Evolutionary conservation across 768 basidiomycete species (phyloP), one percentile per base, ranked within the genome.

Genomic region (Boletus sp.): DNA sequence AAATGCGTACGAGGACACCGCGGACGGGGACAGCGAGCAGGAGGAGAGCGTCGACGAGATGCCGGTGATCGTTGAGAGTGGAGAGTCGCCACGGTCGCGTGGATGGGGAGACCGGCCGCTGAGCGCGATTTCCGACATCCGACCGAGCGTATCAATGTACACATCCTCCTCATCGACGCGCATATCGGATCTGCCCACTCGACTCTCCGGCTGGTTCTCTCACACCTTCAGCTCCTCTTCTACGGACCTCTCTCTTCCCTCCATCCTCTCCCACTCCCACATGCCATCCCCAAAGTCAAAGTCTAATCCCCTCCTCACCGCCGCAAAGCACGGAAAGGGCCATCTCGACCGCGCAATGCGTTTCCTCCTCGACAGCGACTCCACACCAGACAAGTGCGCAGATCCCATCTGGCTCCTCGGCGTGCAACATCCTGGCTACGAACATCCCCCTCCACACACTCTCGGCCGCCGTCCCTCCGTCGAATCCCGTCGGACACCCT

Each of bases 401-500:
- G 91, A 94, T 18, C 82, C 87, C 0, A 96, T 98, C 30, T 97
- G 94, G 94, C 73, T 97, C 2, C 78, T 97, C 24, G 95, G 94
- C 39, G 85, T 93, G 4, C 79, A 83, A 60, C 93, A 94, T 58
- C 80, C 83, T 4, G 91, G 90, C 0, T 91, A 86, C 62, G 89
- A 89, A 60, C 73, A 76, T 9, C 71, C 69, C 1, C 70, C 68
- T 2, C 60, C 60, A 6, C 20, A 56, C 32, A 61, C 71, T 0
- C 67, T 72, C 45, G 65, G 64, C 35, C 75, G 75, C 14, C 76
- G 80, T 56, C 68, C 73, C 47, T 77, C 76, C 33, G 52, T 69
- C 53, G 76, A 78, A 48, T 80, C 78, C 28, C 76, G 73, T 40
- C 71, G 77, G 32, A 53, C 70, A 7, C 73, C 77, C 35, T 78